Evolutionary conservation across 495 filamentous ascomycete species (phyloP), one percentile per base, ranked within the genome.

Genomic region (Annulohypoxylon maeteangense): DNA sequence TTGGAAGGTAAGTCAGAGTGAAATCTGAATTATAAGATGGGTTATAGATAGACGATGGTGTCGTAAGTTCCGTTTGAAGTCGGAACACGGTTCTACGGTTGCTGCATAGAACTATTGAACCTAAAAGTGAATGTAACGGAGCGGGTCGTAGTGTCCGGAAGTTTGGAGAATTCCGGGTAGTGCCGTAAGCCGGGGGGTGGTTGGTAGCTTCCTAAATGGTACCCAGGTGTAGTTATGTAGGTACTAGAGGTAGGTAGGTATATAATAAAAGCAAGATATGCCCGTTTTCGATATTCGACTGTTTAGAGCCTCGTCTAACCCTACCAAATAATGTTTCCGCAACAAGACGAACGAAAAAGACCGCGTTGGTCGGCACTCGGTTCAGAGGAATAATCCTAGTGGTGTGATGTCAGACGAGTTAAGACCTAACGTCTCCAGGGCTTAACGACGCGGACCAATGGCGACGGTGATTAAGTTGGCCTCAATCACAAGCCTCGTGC

Each of bases 361-460:
- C 25, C 50, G 14, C 53, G 23, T 58, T 7, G 7, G 7, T 48
- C 38, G 16, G 42, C 40, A 14, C 31, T 18, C 44, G 53, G 50
- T 6, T 45, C 14, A 10, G 14, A 10, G 29, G 25, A 20, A 36
- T 25, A 0, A 16, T 51, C 4, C 25, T n/a, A 22, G 67, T 70
- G 67, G 67, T 65, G 54, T 65, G 59, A 65, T 60, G 57, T 69
- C 66, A 66, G 66, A 23, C 58, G 48, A 66, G 71, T 44, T 14
- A 3, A n/a, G 14, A 23, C 14, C 14, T 29, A 60, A 40, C 7
- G 18, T 25, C n/a, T 34, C n/a, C 4, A 38, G 38, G 42, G 16
- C 29, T 32, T 1, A 16, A 12, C 36, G 36, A 14, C 4, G 31
- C 18, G 22, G 12, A 56, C 53, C 53, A 56, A 56, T 56, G 14